Base-by-base conservation (phyloP, 2,329 filamentous ascomycete species). In the Emmonsiellopsis sp. region DNA sequence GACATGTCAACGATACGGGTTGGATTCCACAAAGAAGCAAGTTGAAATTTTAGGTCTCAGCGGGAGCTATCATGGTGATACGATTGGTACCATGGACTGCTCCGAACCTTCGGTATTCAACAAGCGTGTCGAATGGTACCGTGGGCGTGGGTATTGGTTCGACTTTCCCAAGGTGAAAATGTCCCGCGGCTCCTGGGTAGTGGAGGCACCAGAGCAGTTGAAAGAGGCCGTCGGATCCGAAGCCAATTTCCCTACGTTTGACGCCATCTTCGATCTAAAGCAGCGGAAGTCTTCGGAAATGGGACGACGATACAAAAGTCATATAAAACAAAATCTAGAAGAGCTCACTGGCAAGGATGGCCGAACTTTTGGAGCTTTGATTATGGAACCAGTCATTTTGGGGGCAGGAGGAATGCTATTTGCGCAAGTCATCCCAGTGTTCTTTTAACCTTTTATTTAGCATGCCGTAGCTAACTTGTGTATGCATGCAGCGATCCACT, bases 1-100 rank as follows among this genome's bases (percentile, higher is more conserved):
- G 0, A 72, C 86, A 0, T 78, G 81, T 45, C 70, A 79, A 41
- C 76, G 86, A 7, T 90, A 90, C 58, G 79, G 77, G 8, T 89
- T 84, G 84, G 73, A 77, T 40, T 72, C 78, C 15, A 73, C 72
- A 11, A 72, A 77, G 1, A 77, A 82, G 48, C 67, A 79, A 7
- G 74, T 91, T 9, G 81, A 81, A 2, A 80, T 93, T 2, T 66
- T 94, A 2, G 89, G 89, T 0, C 72, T 94, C 8, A 87, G 85
- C 64, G 87, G 87, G 0, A 87, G 85, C 59, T 94, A 94, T 62
- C 89, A 94, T 61, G 89, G 89, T 1, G 89, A 94, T 63, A 94
- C 89, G 0, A 90, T 94, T 46, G 89, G 89, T 0, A 87, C 87
- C 0, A 93, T 94, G 89, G 88, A 93, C 66, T 87, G 83, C 51